These are phyloP conservation scores for Populus nigra DNA, from an alignment of 345 rosid species.

Conservation along the genomic window DNA sequence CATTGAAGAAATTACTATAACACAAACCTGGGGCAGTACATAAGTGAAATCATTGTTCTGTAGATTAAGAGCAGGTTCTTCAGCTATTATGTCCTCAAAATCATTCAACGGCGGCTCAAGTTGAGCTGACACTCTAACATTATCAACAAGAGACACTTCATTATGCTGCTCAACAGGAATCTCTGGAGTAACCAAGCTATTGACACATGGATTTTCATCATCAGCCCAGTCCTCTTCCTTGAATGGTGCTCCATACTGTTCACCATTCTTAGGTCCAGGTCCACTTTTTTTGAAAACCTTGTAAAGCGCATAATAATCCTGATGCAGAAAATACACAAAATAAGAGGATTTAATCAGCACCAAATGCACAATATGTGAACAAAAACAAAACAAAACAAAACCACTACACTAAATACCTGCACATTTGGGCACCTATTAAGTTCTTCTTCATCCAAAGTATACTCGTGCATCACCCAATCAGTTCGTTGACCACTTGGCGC, in stretches of 20 bases:
- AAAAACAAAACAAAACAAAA: neutral
- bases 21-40: conserved; percentile 37
- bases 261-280: conserved; percentile 95
- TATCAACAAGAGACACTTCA: conserved; percentile 29
- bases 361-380: neutral
- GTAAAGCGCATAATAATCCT: conserved; percentile 75
- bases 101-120: conserved; percentile 34
- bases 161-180: conserved; percentile 28
- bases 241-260: conserved; percentile 93
- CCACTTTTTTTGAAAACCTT: conserved; percentile 89
- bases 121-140: conserved; percentile 15
- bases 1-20: neutral
- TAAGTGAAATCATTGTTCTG: conserved; percentile 6
- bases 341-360: conserved; percentile 5
- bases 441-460: conserved; percentile 73
- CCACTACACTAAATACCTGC: conserved; percentile 40
- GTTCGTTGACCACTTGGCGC: conserved; percentile 82
- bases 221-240: conserved; percentile 83
- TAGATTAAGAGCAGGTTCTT: conserved; percentile 29
- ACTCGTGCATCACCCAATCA: conserved; percentile 98
- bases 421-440: conserved; percentile 61
- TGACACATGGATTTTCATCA: conserved; percentile 32
- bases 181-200: conserved; percentile 18
- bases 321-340: conserved; percentile 7
- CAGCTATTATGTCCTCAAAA: conserved; percentile 41